Percentiles rank a stretch among this genome's conserved stretches.
Conservation (phyloP, 2,329 filamentous ascomycete genomes). For the Dactylellina haptotyla region DNA sequence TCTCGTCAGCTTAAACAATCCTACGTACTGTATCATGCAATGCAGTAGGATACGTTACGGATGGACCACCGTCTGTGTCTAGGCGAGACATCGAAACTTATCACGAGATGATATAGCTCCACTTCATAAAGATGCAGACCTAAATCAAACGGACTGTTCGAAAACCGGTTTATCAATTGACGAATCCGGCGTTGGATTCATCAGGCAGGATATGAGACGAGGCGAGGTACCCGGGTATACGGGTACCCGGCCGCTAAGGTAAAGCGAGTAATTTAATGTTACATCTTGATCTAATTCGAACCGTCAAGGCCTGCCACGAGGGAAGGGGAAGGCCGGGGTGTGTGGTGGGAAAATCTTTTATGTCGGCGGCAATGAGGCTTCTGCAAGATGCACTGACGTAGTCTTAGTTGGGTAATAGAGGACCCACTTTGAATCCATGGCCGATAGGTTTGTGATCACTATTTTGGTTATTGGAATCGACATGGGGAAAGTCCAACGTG, state of each 20-base stretch:
- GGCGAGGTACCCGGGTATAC: slow-evolving; percentile 31
- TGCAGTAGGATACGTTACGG: neutral
- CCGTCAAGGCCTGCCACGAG: no score
- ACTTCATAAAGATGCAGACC: neutral
- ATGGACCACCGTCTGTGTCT: no score
- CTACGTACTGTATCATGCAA: neutral
- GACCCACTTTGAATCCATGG: slow-evolving; percentile 1
- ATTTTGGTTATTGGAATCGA: neutral
- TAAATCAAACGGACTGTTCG: neutral
- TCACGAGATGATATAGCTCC: slow-evolving; percentile 18
- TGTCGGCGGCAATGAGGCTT: no score
- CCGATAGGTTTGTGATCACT: slow-evolving; percentile 7
- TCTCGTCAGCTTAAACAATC: slow-evolving; percentile 10
- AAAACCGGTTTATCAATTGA: neutral
- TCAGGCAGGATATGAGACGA: neutral
- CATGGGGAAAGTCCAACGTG: neutral
- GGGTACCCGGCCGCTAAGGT: slow-evolving; percentile 9
- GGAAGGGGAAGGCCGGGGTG: no score
- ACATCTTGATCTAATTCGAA: no score
- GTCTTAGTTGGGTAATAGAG: no score
- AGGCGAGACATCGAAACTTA: slow-evolving; percentile 15
- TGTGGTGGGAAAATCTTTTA: no score
- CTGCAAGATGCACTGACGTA: no score
- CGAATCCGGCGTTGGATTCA: neutral
- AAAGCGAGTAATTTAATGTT: no score